These are phyloP conservation scores for Fomitiporia mediterranea DNA, from an alignment of 1,284 basidiomycete genomes.

Conservation along the genomic window DNA sequence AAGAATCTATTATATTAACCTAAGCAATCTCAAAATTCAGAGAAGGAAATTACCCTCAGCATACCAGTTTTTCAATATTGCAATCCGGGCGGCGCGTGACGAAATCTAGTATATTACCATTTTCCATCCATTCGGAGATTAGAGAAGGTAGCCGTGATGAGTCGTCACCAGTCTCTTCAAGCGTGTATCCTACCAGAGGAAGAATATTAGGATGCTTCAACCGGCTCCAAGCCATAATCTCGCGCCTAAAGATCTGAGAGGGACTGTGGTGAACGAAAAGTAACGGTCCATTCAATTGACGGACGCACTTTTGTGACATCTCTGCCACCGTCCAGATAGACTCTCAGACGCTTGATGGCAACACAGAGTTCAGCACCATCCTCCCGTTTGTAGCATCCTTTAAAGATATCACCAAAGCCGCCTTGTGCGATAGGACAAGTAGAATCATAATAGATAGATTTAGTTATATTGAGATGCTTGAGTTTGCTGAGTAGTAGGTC, in stretches of 20 bases:
- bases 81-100: too few relatives aligned
- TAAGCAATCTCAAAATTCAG: neutral
- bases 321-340: neutral
- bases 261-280: too few relatives aligned
- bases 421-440: neutral
- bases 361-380: neutral
- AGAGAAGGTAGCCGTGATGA: neutral
- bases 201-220: constrained; percentile 5
- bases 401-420: neutral
- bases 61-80: neutral
- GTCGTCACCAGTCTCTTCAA: neutral
- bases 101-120: neutral
- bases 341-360: neutral
- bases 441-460: neutral
- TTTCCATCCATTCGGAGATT: constrained; percentile 7
- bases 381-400: neutral
- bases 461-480: neutral
- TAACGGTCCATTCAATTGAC: neutral
- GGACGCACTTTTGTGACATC: neutral
- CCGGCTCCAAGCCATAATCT: neutral
- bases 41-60: too few relatives aligned
- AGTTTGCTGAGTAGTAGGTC: too few relatives aligned
- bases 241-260: constrained; percentile 1
- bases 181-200: neutral
- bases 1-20: neutral